phyloP scores from a whole-genome alignment of 1,139 yeast species.

The Lodderomyces parapsilosis region DNA sequence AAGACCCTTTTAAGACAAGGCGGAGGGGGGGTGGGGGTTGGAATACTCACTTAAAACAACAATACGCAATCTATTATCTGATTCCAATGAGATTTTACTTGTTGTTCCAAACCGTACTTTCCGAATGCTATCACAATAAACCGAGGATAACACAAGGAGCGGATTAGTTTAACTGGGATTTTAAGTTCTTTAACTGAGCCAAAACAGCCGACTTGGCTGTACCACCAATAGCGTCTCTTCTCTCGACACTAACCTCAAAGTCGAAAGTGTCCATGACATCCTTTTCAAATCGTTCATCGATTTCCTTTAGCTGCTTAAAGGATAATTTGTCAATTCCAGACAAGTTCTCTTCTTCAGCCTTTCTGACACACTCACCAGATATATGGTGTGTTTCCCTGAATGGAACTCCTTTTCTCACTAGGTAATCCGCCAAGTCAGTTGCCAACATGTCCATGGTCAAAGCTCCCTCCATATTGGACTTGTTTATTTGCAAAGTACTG shows the following conservation, averaged over 20 bases:
- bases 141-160: background rate
- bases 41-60: too few relatives aligned
- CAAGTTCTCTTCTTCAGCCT: constrained; percentile 74
- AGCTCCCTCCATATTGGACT: constrained; percentile 77
- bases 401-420: constrained; percentile 97
- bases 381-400: constrained; percentile 99
- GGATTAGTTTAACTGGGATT: constrained; percentile 13
- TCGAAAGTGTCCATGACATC: constrained; percentile 85
- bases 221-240: constrained; percentile 96
- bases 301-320: constrained; percentile 71
- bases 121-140: too few relatives aligned
- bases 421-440: constrained; percentile 95
- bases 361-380: constrained; percentile 94
- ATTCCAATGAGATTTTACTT: background rate
- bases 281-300: constrained; percentile 74
- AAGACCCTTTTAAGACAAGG: background rate
- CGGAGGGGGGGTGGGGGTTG: too few relatives aligned
- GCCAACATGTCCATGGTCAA: constrained; percentile 99
- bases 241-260: constrained; percentile 92
- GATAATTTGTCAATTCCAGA: constrained; percentile 81
- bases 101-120: too few relatives aligned
- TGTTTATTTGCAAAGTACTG: constrained; percentile 74
- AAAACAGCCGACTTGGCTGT: constrained; percentile 89
- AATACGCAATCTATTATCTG: background rate
- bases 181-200: constrained; percentile 59